Base-by-base conservation (phyloP, 805 yeast species). In the Groenewaldozyma tartarivorans region DNA sequence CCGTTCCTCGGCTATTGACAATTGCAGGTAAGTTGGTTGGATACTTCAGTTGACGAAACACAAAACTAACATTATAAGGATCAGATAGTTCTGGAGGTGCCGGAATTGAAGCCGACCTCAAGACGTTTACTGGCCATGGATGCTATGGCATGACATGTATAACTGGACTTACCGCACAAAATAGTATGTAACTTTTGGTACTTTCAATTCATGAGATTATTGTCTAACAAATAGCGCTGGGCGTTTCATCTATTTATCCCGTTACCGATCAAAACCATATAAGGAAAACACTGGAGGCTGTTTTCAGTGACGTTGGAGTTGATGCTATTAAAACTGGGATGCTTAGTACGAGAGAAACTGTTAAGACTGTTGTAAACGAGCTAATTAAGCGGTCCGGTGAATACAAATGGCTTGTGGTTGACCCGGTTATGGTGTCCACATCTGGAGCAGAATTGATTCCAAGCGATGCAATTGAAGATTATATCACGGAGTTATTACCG, bases 1-100 rank as follows among this genome's bases (percentile, higher is more conserved):
- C 29, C 6, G 15, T 13, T 20, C 53, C 57, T 6, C 40, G 51
- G 19, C 48, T 52, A 4, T 42, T 53, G 35, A 53, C 56, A 4
- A 52, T 53, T 26, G 57, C 57, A 7, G 57, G 57, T 53, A 41
- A 24, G 46, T 24, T 16, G n/a, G n/a, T n/a, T n/a, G n/a, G n/a
- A n/a, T n/a, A 19, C 38, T 35, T 7, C 36, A 9, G 38, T 7
- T 16, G 36, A n/a, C 36, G 11, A 11, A 15, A n/a, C n/a, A n/a
- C n/a, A n/a, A n/a, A n/a, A n/a, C n/a, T n/a, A n/a, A n/a, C n/a
- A n/a, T n/a, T n/a, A n/a, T n/a, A 36, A 45, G 94, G 94, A 0
- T 79, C 90, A 0, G 95, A 85, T 56, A 73, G 79, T 34, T 79
- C 90, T 7, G 95, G 95, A 2, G 95, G 95, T 3, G 95, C 95